phyloP scores from a whole-genome alignment of 345 rosid genomes.

The Citrus unshiu region DNA sequence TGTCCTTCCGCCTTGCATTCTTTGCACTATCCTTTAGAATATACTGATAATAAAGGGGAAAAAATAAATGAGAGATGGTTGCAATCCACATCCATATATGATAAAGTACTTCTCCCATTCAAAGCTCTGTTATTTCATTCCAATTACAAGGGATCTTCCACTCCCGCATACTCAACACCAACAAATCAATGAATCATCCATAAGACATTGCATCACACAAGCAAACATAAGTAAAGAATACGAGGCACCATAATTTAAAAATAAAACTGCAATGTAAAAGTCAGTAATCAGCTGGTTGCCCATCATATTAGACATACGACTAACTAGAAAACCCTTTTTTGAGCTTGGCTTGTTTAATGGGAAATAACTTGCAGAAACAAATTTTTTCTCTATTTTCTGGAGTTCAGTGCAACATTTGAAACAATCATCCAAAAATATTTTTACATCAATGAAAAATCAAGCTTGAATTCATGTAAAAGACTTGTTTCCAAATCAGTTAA shows the following conservation, averaged over 20 bases:
- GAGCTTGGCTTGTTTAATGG: background rate
- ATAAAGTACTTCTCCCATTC: background rate
- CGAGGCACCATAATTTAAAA: background rate
- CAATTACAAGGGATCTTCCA: background rate
- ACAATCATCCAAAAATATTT: background rate
- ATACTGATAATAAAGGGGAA: conserved; percentile 34
- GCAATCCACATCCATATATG: background rate
- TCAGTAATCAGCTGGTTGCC: background rate
- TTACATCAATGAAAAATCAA: background rate
- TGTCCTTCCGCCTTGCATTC: conserved; percentile 28
- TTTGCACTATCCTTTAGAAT: conserved; percentile 38
- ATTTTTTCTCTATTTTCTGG: background rate
- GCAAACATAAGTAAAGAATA: background rate
- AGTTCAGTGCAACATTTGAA: background rate
- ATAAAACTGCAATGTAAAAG: background rate
- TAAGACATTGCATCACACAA: background rate
- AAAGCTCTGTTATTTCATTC: background rate
- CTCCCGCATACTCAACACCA: background rate
- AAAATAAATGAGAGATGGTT: background rate
- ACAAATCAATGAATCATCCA: background rate
- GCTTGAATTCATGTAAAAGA: background rate
- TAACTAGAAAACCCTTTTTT: background rate
- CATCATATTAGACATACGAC: background rate
- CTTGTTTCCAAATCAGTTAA: background rate
- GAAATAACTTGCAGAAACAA: background rate